These are phyloP conservation scores for Boletus tomentosulus DNA, from an alignment of 768 basidiomycete species.

Conservation along the genomic window DNA sequence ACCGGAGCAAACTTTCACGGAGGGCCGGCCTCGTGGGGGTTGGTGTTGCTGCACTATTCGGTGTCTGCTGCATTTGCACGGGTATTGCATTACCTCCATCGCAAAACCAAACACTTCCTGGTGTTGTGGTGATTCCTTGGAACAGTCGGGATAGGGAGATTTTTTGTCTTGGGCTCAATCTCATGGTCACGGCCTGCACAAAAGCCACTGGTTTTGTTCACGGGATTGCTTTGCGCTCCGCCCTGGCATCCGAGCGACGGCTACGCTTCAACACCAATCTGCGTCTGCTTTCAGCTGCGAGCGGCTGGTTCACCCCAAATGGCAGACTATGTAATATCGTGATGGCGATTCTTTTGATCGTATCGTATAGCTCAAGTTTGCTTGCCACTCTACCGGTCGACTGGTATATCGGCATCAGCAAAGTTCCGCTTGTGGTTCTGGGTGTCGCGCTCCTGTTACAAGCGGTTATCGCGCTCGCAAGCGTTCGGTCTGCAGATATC, in stretches of 20 bases:
- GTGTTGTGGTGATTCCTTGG: conserved; percentile 16
- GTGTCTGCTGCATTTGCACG: conserved; percentile 15
- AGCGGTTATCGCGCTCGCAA: background rate
- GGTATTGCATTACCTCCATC: conserved; percentile 18
- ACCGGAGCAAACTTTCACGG: conserved; percentile 22
- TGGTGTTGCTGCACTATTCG: conserved; percentile 11
- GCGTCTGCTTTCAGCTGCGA: conserved; percentile 20
- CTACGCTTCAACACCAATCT: conserved; percentile 10
- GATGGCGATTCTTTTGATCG: conserved; percentile 27
- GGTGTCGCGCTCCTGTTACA: conserved; percentile 8
- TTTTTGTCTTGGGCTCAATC: conserved; percentile 21
- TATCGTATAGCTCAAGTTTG: conserved; percentile 26
- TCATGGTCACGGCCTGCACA: conserved; percentile 25
- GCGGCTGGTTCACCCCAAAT: conserved; percentile 18
- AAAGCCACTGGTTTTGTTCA: conserved; percentile 29
- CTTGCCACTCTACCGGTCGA: conserved; percentile 18
- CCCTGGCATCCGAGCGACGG: conserved; percentile 21
- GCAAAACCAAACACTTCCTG: conserved; percentile 14
- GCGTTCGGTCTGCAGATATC: conserved; percentile 18
- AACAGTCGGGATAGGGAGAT: conserved; percentile 15
- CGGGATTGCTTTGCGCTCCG: conserved; percentile 24
- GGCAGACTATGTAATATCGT: conserved; percentile 17
- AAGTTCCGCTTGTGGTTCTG: conserved; percentile 26
- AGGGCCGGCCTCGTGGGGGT: conserved; percentile 21
- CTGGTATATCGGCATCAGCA: conserved; percentile 5